Evolutionary conservation across 371 early-diverging fungal species (phyloP).

Genomic region (Lichtheimia corymbifera): DNA sequence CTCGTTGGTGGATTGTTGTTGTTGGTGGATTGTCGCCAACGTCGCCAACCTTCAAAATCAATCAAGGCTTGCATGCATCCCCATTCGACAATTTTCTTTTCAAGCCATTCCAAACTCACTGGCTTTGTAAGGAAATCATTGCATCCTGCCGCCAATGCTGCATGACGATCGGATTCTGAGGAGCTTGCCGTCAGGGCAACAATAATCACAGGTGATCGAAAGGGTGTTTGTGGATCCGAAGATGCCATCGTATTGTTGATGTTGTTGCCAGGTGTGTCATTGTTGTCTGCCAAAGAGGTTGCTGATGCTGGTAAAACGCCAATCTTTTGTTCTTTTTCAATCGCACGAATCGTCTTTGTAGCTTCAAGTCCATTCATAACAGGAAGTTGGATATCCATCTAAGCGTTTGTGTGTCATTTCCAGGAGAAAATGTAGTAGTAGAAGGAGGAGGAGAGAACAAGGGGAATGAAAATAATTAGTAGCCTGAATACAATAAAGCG

Average conservation of each 20-base stretch:
- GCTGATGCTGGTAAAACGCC: conserved; percentile 54
- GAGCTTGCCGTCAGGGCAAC: conserved; percentile 87
- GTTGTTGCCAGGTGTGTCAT: background rate
- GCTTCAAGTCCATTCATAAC: conserved; percentile 82
- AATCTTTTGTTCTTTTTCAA: conserved; percentile 67
- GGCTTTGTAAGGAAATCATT: conserved; percentile 91
- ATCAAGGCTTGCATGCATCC: conserved; percentile 91
- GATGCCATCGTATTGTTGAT: background rate
- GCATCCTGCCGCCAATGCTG: conserved; percentile 84
- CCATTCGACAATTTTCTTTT: conserved; percentile 88
- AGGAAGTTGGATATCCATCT: conserved; percentile 86
- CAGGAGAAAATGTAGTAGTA: too few species aligned
- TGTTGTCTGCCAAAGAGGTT: conserved; percentile 4
- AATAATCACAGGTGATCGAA: conserved; percentile 81
- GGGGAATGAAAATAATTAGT: too few species aligned
- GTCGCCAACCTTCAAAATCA: conserved; percentile 81
- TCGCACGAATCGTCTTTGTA: conserved; percentile 67
- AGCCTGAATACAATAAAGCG: too few species aligned
- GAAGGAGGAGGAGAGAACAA: too few species aligned
- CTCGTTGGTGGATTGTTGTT: too few species aligned
- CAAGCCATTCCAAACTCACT: conserved; percentile 79
- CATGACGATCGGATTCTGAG: conserved; percentile 71
- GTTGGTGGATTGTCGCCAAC: conserved; percentile 54
- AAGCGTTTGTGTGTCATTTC: background rate
- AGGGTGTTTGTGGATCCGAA: conserved; percentile 14